Base-by-base conservation (phyloP, 106 monocot species). In the Amphibolis antarctica region DNA sequence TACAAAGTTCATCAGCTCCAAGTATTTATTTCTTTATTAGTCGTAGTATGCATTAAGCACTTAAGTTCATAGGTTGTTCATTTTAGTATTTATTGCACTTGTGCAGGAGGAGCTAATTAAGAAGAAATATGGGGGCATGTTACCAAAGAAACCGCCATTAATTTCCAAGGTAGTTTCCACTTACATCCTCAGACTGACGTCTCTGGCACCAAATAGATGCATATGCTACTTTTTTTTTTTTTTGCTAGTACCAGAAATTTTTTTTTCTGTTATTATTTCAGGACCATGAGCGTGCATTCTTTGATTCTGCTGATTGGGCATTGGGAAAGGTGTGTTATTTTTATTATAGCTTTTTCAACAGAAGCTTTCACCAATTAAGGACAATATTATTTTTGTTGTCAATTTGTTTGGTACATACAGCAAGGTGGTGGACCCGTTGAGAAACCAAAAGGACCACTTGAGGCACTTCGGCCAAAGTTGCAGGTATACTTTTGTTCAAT, bases 231-330 rank as follows among this genome's bases (percentile, higher is more conserved):
- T 49, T 49, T 13, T 49, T 13, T 49, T 49, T 1, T 49, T n/a
- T 49, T 10, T 49, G 49, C n/a, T 49, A n/a, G n/a, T 49, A 49
- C 13, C n/a, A 19, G 4, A 0, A 1, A 49, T 49, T 17, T 14
- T 3, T 49, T 49, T 49, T 10, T 49, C 17, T 17, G 15, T 20
- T 3, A 19, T 60, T 18, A 1, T 42, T 19, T 62, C 79, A 96
- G 96, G 96, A 90, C 52, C 86, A 98, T 74, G 96, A 98, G 18
- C 82, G 85, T 12, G 96, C 96, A 64, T 98, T 75, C 80, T 98
- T 98, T 80, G 96, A 98, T 78, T 98, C 96, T 44, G 96, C 96
- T 74, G 96, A 98, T 61, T 98, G 96, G 96, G 96, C 90, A 64
- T 65, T 91, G 46, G 96, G 96, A 65, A 98, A 98, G 96, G 90